Base-by-base conservation (phyloP, 257 asterid genomes). In the Lavandula angustifolia region DNA sequence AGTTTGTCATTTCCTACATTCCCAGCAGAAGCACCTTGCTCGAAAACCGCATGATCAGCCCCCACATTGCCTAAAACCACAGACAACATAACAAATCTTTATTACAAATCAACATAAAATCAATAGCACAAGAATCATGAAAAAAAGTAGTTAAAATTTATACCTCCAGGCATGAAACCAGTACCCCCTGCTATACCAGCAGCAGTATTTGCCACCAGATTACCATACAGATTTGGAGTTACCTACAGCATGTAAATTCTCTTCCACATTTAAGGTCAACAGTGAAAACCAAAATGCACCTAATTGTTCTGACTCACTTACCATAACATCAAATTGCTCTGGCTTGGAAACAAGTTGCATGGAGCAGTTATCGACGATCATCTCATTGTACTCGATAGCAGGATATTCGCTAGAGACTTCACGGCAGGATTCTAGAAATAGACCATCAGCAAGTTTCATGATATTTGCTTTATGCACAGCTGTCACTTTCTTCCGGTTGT, bases 321-420 rank as follows among this genome's bases (percentile, higher is more conserved):
- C 99, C 99, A 90, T 90, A 34, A 94, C 99, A 82, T 94, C 98
- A 82, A 94, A 94, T 68, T 90, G 98, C 75, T 91, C 94, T 14
- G 99, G 99, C 80, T 88, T 94, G 67, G 97, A 90, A 70, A 94
- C 99, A 74, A 94, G 99, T 76, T 94, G 99, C 97, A 94, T 94
- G 70, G 97, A 94, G 76, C 99, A 94, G 69, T 94, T 94, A 74
- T 94, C 97, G 73, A 94, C 97, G 9, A 94, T 91, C 82, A 94
- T 88, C 83, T 94, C 97, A 69, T 69, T 81, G 77, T 90, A 94
- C 64, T 87, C 82, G 74, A 94, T 94, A 56, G 91, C 71, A 35
- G 97, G 98, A 75, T 94, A 94, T 73, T 66, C 82, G 80, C 86
- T 88, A 17, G 99, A 97, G 35, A 94, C 69, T 79, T 94, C 99